A percentile compares a stretch with the other conserved stretches of the same genome.
phyloP scores from a whole-genome alignment of 139 green algal genomes.

The Micromonas pusilla region DNA sequence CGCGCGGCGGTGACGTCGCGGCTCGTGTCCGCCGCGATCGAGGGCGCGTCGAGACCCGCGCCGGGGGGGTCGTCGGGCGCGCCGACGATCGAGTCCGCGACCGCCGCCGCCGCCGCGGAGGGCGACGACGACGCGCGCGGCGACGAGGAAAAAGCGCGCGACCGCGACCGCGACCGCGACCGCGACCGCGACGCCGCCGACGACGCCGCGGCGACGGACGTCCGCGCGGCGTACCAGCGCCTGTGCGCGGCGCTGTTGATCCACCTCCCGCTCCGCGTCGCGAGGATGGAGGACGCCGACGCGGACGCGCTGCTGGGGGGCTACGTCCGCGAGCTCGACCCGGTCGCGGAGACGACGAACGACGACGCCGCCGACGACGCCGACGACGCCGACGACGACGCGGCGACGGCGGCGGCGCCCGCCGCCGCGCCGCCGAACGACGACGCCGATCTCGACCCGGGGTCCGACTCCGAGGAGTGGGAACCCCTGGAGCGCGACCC shows the following conservation, averaged over 20 bases:
- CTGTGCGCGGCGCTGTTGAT: not conserved
- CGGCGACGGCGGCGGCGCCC: not conserved
- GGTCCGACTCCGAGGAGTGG: slow-evolving; percentile 5
- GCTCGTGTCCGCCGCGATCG: not conserved
- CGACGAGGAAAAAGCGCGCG: not conserved
- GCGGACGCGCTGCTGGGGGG: not conserved
- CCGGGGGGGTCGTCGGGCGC: not conserved
- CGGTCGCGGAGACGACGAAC: slow-evolving; percentile 17
- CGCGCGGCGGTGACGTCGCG: not conserved
- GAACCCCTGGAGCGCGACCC: not conserved
- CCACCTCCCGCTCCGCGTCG: not conserved
- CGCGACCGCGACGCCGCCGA: not conserved
- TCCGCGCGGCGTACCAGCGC: slow-evolving; percentile 6
- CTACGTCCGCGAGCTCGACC: slow-evolving; percentile 10
- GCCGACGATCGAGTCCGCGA: not conserved
- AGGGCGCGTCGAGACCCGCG: not conserved
- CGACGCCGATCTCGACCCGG: not conserved
- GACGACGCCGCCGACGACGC: slow-evolving; percentile 13
- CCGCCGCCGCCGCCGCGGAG: too few species aligned
- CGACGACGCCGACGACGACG: slow-evolving; percentile 23
- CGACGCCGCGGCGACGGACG: not conserved
- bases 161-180: not conserved
- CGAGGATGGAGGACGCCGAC: not conserved
- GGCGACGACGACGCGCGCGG: not conserved
- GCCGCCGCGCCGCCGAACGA: not conserved